Base-by-base conservation (phyloP, 106 monocot species). In the Acanthochlamys bracteata region DNA sequence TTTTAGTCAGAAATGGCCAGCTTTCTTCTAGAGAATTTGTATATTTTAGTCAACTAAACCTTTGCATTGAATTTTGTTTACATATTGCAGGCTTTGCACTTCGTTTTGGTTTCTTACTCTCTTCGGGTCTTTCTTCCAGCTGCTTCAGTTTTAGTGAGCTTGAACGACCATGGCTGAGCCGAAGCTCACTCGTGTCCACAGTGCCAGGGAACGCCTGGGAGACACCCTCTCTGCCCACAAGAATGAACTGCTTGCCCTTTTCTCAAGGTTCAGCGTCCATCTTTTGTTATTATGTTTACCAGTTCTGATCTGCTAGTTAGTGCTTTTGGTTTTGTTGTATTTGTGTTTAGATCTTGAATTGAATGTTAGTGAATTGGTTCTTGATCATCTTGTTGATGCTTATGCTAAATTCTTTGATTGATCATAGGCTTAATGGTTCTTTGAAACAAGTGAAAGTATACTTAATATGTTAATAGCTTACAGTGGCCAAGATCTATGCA, bases 161-260 rank as follows among this genome's bases (percentile, higher is more conserved):
- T 41, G 41, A 75, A 24, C 20, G 25, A 52, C 63, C 64, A 83
- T 83, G 83, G 75, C 74, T 7, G 71, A 69, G 0, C 66, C 39
- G 33, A 61, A 25, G 46, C 68, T 89, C 74, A 73, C 69, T 57
- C 89, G 84, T 23, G 53, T 84, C 56, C 84, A 81, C 64, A 89
- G 84, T 40, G 21, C 78, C 16, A 54, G 70, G 24, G 89, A 84
- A 61, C 81, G 78, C 66, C 66, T 89, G 4, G 78, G 89, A 11
- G 89, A 78, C 55, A 67, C 75, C 22, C 76, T 89, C 39, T 66
- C 89, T 19, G 75, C 84, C 23, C 78, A 84, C 47, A 71, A 74
- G 33, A 81, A 78, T 70, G 89, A 84, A 60, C 66, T 89, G 64
- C 61, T 83, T 22, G 75, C 84, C n/a, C 55, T 89, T 39, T 89